These are phyloP conservation scores for Diaporthe sp. DNA, from an alignment of 2,329 filamentous ascomycete genomes.

Conservation along the genomic window DNA sequence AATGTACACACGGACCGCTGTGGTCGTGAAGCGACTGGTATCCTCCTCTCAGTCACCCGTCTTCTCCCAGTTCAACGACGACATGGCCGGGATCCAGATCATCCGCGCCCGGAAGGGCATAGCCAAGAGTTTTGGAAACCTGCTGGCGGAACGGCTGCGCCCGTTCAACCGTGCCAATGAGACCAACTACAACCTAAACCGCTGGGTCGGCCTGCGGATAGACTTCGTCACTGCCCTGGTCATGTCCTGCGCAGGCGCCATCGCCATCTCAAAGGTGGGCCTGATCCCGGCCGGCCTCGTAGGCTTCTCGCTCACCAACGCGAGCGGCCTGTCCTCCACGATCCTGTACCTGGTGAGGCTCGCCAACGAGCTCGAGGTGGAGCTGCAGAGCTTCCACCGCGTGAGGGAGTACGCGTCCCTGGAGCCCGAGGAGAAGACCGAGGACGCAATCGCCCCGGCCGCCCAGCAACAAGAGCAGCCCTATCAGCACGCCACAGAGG, in stretches of 20 bases:
- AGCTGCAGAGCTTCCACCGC: constrained; percentile 64
- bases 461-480: background rate
- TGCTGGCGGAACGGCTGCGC: constrained; percentile 65
- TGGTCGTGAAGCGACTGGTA: constrained; percentile 57
- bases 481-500: background rate
- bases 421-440: constrained; percentile 46
- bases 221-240: constrained; percentile 69
- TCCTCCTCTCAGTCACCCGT: constrained; percentile 64
- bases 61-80: constrained; percentile 66
- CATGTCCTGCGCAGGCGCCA: constrained; percentile 64
- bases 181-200: constrained; percentile 68
- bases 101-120: constrained; percentile 65
- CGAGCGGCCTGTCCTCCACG: constrained; percentile 66
- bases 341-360: constrained; percentile 66
- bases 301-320: constrained; percentile 69
- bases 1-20: constrained; percentile 60
- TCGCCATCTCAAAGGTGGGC: constrained; percentile 64
- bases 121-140: constrained; percentile 60
- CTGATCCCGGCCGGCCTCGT: constrained; percentile 66
- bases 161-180: constrained; percentile 62
- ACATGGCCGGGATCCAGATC: constrained; percentile 50
- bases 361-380: constrained; percentile 70
- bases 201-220: constrained; percentile 69
- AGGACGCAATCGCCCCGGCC: constrained; percentile 24
- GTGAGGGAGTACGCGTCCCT: constrained; percentile 50